phyloP scores from a whole-genome alignment of 2,329 filamentous ascomycete genomes.

The Penicillium sp. region DNA sequence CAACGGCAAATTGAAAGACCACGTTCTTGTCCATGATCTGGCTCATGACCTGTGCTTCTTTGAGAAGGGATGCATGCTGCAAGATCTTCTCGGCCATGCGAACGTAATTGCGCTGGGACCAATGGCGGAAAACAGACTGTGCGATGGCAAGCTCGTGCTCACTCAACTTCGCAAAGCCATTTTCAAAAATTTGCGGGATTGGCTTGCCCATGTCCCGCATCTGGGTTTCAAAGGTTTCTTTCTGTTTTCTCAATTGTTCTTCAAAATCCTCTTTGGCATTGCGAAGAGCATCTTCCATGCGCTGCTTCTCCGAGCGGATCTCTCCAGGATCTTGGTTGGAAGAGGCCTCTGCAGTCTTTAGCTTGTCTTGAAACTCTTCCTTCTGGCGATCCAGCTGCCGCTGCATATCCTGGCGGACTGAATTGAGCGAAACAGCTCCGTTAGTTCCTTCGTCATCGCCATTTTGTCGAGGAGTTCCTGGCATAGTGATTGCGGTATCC shows the following conservation, averaged over 20 bases:
- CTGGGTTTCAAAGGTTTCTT: slow-evolving; percentile 78
- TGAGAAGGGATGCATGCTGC: slow-evolving; percentile 80
- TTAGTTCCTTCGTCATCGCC: slow-evolving; percentile 62
- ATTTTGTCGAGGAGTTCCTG: slow-evolving; percentile 74
- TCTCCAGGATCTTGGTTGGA: slow-evolving; percentile 74
- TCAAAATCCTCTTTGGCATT: slow-evolving; percentile 86
- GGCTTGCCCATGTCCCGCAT: slow-evolving; percentile 68
- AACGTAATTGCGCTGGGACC: slow-evolving; percentile 82
- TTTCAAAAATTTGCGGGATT: slow-evolving; percentile 52
- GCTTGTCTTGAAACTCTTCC: slow-evolving; percentile 73
- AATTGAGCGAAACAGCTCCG: slow-evolving; percentile 61
- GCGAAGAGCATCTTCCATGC: slow-evolving; percentile 78
- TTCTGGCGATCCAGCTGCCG: slow-evolving; percentile 77
- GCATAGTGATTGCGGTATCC: slow-evolving; percentile 90
- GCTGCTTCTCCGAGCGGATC: slow-evolving; percentile 74
- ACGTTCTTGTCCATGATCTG: slow-evolving; percentile 91
- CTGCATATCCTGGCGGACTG: slow-evolving; percentile 79
- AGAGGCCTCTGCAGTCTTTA: slow-evolving; percentile 70
- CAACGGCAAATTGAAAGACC: slow-evolving; percentile 89
- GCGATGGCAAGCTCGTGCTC: slow-evolving; percentile 71
- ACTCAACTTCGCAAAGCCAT: slow-evolving; percentile 55
- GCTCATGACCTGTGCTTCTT: slow-evolving; percentile 97
- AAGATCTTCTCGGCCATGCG: slow-evolving; percentile 90
- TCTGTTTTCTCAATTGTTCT: slow-evolving; percentile 76
- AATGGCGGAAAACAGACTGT: slow-evolving; percentile 65